Percentiles rank a stretch among this genome's conserved stretches.
phyloP scores from a whole-genome alignment of 2,329 filamentous ascomycete species.

The Corinectria fuckeliana region DNA sequence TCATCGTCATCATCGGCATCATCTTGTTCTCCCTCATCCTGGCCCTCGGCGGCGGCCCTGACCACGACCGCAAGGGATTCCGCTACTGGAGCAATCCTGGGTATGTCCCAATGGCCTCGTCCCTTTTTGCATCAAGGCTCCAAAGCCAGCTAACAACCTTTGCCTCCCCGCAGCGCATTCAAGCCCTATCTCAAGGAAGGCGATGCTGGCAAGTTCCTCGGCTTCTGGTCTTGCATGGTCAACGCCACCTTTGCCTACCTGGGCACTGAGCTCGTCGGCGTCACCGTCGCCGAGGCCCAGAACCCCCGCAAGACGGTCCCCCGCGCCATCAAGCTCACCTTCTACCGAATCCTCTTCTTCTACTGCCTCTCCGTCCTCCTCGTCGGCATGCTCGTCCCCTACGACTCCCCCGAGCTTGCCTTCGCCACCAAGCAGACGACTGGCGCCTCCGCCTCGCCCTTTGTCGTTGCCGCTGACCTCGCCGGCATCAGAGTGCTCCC shows the following conservation, averaged over 20 bases:
- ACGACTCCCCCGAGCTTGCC: slow-evolving; percentile 65
- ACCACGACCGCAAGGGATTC: slow-evolving; percentile 68
- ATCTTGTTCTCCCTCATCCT: slow-evolving; percentile 71
- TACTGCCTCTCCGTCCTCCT: slow-evolving; percentile 77
- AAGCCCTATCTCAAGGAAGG: slow-evolving; percentile 37
- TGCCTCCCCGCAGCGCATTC: slow-evolving; percentile 44
- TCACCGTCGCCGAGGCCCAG: slow-evolving; percentile 80
- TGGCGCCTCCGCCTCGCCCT: slow-evolving; percentile 64
- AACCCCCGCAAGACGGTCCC: slow-evolving; percentile 80
- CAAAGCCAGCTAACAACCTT: slow-evolving; percentile 1
- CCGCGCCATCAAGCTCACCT: slow-evolving; percentile 79
- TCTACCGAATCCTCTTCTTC: slow-evolving; percentile 83
- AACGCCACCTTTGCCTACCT: slow-evolving; percentile 82
- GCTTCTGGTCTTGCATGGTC: slow-evolving; percentile 74
- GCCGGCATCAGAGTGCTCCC: slow-evolving; percentile 69
- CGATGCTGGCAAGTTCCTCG: slow-evolving; percentile 60
- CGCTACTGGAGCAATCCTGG: slow-evolving; percentile 69
- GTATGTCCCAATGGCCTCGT: slow-evolving; percentile 25
- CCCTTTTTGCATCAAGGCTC: rapidly evolving
- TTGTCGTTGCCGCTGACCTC: slow-evolving; percentile 74
- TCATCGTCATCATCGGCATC: slow-evolving; percentile 69
- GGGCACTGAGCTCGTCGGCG: slow-evolving; percentile 77
- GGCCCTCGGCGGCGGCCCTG: slow-evolving; percentile 69
- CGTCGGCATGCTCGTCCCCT: slow-evolving; percentile 78
- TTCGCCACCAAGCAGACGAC: slow-evolving; percentile 57